Base-by-base conservation (phyloP, 805 yeast genomes). In the Metschnikowia orientalis region DNA sequence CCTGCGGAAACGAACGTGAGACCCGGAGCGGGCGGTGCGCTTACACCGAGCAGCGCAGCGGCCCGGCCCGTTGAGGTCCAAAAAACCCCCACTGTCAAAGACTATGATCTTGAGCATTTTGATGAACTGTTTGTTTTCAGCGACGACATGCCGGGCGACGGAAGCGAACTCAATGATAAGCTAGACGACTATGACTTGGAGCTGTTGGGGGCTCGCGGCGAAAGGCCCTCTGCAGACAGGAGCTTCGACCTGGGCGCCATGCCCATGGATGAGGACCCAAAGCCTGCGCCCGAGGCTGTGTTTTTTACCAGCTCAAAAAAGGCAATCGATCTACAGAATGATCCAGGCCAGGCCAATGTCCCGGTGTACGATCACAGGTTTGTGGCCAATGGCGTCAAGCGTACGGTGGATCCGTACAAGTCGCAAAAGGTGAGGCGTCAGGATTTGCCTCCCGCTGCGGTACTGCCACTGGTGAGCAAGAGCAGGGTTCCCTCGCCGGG, bases 401-500 rank as follows among this genome's bases (percentile, higher is more conserved):
- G 68, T 12, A 78, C 81, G 0, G 63, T 81, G 9, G 88, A 83
- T 53, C 90, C 81, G 28, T 67, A 71, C 1, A 77, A 73, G 37
- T 81, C 89, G 0, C 73, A 76, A 3, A 88, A 83, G 2, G 63
- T 82, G 2, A 74, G 73, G 37, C 59, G 78, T 18, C 30, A 52
- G 12, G 45, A 50, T 23, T 15, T 42, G 1, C 71, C 71, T 30
- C 18, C 28, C 3, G 30, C 36, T 4, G 25, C 24, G 13, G 24
- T 42, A 5, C 35, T 44, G 8, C 37, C 41, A 23, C 45, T 44
- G 26, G 32, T 39, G 14, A 38, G 33, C 26, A 18, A 38, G 12
- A 22, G 30, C 24, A 41, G 32, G 13, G 17, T 28, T 1, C 28
- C 34, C 3, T 18, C 41, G 6, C 35, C 42, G 0, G 20, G 22